Percentiles rank a stretch among this genome's conserved stretches.
Evolutionary conservation across 306 rosid genomes (phyloP).

Genomic region (Quercus wislizeni): DNA sequence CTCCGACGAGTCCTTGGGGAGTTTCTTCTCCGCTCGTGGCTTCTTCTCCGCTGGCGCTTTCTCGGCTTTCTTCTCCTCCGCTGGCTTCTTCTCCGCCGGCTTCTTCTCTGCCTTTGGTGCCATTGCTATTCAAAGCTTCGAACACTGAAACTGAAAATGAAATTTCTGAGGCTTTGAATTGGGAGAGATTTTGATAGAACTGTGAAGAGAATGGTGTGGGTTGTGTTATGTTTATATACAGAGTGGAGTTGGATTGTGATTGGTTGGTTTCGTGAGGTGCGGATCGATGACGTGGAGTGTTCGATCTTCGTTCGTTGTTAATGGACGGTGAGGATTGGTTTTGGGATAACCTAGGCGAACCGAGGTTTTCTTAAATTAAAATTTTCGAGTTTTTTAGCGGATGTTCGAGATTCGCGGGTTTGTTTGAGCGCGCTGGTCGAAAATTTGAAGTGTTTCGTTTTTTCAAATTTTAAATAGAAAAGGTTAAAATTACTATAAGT

Average conservation of each 20-base stretch:
- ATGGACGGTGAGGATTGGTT: conserved; percentile 26
- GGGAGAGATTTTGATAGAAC: background rate
- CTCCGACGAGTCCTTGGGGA: conserved; percentile 32
- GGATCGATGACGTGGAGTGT: conserved; percentile 31
- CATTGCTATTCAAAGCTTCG: background rate
- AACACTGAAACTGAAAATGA: too few relatives aligned
- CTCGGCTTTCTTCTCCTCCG: conserved; percentile 45
- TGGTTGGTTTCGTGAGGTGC: background rate
- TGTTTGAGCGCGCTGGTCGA: too few relatives aligned
- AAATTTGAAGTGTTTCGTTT: too few relatives aligned
- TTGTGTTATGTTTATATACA: conserved; percentile 1
- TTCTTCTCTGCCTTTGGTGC: conserved; percentile 49
- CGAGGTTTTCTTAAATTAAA: background rate
- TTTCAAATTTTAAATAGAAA: too few relatives aligned
- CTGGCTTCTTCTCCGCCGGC: conserved; percentile 55
- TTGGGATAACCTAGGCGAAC: background rate
- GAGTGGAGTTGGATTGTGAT: conserved; percentile 8
- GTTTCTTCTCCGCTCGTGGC: conserved; percentile 58
- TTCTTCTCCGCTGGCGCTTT: conserved; percentile 59
- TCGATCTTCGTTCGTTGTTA: background rate
- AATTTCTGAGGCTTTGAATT: background rate
- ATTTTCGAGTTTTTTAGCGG: background rate
- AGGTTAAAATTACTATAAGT: too few relatives aligned
- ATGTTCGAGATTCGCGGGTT: background rate
- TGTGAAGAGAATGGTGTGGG: too few relatives aligned